Evolutionary conservation across 345 rosid species (phyloP), one percentile per base, ranked within the genome.

Genomic region (Kandelia obovata): DNA sequence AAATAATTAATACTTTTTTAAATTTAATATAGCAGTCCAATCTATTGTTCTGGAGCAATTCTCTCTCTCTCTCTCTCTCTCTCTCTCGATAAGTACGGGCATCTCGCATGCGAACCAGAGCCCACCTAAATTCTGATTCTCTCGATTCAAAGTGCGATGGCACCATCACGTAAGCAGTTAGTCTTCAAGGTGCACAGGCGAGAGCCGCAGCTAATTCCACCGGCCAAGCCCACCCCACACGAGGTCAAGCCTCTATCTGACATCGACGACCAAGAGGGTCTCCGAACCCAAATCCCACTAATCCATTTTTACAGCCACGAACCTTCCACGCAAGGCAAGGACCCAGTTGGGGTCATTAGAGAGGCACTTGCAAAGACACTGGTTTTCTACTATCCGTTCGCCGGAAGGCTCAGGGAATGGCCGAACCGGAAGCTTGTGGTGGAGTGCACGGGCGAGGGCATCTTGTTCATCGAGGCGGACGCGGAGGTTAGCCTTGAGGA

Each of bases 391-490:
- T 73, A 67, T 25, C 76, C 76, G 4, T 61, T 66, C n/a, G 71
- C 76, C 0, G 76, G 76, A 16, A 35, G 76, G 46, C 56, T 73
- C 8, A 34, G 71, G 63, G 76, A 72, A 72, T 70, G 66, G 28
- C 53, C 70, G 1, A 0, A 51, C 20, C 70, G 67, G 5, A 73
- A 73, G 58, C 68, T 73, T 17, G 39, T 31, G 47, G 77, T 67
- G 67, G 77, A 73, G 25, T 73, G 77, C 6, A 73, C 58, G 0
- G 77, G 72, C 20, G 77, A 73, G 47, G 77, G 77, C 15, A 39
- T 73, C 8, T 4, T 67, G 63, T 73, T 73, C 13, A 59, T 67
- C 2, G 77, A 67, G 37, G 77, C 68, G 23, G 68, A 67, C 5
- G 77, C 77, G 5, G 62, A 73, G 47, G 59, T 73, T n/a, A 13